Evolutionary conservation across 2,329 filamentous ascomycete species (phyloP), one percentile per base, ranked within the genome.

Genomic region (Cytospora piceicola): DNA sequence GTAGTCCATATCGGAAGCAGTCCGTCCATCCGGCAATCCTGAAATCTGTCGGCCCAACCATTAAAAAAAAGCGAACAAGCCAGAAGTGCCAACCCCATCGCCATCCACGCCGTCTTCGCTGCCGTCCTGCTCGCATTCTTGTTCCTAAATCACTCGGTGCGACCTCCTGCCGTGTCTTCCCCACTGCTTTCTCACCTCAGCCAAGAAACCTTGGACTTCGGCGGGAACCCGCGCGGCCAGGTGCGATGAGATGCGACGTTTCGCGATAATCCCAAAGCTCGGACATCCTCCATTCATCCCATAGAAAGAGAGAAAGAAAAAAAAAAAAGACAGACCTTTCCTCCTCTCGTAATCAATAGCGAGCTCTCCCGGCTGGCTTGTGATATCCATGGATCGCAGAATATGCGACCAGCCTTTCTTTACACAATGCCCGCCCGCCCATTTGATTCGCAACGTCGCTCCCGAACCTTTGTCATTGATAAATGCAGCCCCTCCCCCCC

Each of bases 111-210:
- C 52, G 52, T 62, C 52, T 46, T n/a, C 29, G 30, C n/a, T 4
- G 51, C 34, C 39, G n/a, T 54, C 42, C 54, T 61, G 46, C 46
- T 46, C 12, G 12, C 12, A 14, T 49, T 62, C 52, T 62, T 62
- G 15, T 62, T 49, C 29, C 60, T 62, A 27, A 27, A 46, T 36
- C 12, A n/a, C 51, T 39, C 20, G 59, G 59, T 61, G 46, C 51
- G 39, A 61, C 59, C 42, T 24, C 36, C 27, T 29, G 27, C 27
- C 27, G 27, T 29, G 1, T 15, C 12, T n/a, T 29, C 49, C 36
- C 17, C 51, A n/a, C 24, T 17, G 29, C 15, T 32, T 32, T 62
- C 60, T 62, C 24, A 62, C 60, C 54, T 62, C 60, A 62, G 60
- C 59, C 36, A n/a, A 14, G 3, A 5, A 5, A 9, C 12, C 46